Evolutionary conservation across 2,329 filamentous ascomycete genomes (phyloP).

Genomic region (Fusarium mexicanum): DNA sequence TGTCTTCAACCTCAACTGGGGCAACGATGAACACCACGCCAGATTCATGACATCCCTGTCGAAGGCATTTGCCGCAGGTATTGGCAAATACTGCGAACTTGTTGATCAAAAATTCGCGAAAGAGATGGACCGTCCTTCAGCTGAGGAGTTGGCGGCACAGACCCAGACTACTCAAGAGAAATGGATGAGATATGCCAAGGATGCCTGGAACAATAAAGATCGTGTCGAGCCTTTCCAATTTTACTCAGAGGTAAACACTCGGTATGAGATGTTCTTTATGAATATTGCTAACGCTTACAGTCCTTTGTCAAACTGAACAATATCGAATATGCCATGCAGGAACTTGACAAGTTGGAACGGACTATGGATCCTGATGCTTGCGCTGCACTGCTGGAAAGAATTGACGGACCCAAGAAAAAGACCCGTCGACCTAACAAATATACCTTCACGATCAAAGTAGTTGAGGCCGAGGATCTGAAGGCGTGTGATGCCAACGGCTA

Average conservation of each 20-base stretch:
- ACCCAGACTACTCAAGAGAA: slow-evolving; percentile 88
- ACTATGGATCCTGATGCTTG: slow-evolving; percentile 92
- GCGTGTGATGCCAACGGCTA: slow-evolving; percentile 95
- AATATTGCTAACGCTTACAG: slow-evolving; percentile 57
- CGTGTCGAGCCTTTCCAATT: slow-evolving; percentile 98
- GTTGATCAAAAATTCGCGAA: slow-evolving; percentile 85
- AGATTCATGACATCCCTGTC: slow-evolving; percentile 96
- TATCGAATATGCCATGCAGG: slow-evolving; percentile 91
- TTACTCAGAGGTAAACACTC: slow-evolving; percentile 79
- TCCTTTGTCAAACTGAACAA: slow-evolving; percentile 99
- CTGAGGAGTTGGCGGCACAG: slow-evolving; percentile 82
- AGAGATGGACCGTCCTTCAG: slow-evolving; percentile 93
- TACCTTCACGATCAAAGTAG: slow-evolving; percentile 98
- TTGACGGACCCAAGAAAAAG: slow-evolving; percentile 74
- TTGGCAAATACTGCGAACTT: slow-evolving; percentile 90
- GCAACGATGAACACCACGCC: slow-evolving; percentile 91
- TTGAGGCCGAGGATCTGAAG: slow-evolving; percentile 96
- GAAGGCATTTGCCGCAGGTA: slow-evolving; percentile 82
- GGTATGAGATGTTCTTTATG: neutral
- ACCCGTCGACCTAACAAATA: slow-evolving; percentile 81
- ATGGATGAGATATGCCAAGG: slow-evolving; percentile 91
- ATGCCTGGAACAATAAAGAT: slow-evolving; percentile 90
- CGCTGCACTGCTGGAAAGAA: slow-evolving; percentile 79
- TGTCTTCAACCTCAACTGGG: slow-evolving; percentile 87
- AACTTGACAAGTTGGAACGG: slow-evolving; percentile 89